phyloP scores from a whole-genome alignment of 2,329 filamentous ascomycete species.

The Exophiala xenobiotica region DNA sequence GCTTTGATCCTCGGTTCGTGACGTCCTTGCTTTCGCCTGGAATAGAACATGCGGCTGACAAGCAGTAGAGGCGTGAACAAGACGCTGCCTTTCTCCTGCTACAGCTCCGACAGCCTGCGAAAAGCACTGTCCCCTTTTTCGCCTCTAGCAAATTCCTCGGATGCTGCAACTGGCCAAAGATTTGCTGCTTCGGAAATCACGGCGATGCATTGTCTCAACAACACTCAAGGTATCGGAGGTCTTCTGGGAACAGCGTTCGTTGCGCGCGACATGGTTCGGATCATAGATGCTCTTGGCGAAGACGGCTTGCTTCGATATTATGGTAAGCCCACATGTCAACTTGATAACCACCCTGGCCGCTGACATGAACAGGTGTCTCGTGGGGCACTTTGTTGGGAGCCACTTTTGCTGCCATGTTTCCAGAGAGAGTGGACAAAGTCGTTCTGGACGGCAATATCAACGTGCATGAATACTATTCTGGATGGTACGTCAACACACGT shows the following conservation, averaged over 20 bases:
- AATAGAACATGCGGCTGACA: not conserved
- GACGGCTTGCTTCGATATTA: constrained; percentile 35
- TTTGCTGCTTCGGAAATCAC: not conserved
- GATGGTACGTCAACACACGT: not conserved
- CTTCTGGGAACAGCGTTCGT: constrained; percentile 44
- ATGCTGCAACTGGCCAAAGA: not conserved
- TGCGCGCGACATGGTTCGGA: constrained; percentile 42
- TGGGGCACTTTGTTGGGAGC: constrained; percentile 33
- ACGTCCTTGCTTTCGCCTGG: not conserved
- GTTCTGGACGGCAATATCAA: constrained; percentile 15
- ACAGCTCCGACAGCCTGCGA: not conserved
- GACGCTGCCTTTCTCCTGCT: constrained; percentile 1
- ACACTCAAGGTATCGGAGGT: constrained; percentile 4
- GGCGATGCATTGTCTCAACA: not conserved
- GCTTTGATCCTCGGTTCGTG: constrained; percentile 4
- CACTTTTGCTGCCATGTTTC: constrained; percentile 30
- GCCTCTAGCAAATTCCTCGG: constrained; percentile 2
- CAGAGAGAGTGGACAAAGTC: constrained; percentile 16
- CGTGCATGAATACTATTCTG: not conserved
- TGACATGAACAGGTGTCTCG: constrained; percentile 26
- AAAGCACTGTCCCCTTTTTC: not conserved
- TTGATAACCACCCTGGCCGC: not conserved
- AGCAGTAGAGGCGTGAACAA: not conserved
- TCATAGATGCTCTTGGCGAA: constrained; percentile 12
- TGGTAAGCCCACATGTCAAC: constrained; percentile 25